Percentiles rank a stretch among this genome's conserved stretches.
Conservation (phyloP, 805 yeast genomes). For the Wickerhamomyces xylosicus region DNA sequence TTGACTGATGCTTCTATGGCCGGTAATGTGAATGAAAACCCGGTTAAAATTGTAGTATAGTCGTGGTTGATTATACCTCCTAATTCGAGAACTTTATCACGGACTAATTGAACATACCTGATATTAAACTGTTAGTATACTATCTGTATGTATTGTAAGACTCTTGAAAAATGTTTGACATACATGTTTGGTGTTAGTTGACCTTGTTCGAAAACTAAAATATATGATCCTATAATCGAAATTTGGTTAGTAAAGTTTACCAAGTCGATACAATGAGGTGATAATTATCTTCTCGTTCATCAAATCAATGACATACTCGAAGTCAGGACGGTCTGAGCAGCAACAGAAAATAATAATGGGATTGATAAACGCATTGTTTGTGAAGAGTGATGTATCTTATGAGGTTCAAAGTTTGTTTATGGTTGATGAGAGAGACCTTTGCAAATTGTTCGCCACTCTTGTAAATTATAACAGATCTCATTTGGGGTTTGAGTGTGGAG, state of each 20-base stretch:
- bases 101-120: constrained; percentile 22
- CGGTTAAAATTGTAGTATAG: constrained; percentile 34
- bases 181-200: constrained; percentile 17
- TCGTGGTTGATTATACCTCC: constrained; percentile 40
- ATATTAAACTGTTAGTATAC: not conserved
- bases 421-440: no score
- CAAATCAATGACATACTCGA: not conserved
- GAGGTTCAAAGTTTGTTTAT: no score
- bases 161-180: constrained; percentile 1
- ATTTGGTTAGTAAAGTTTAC: not conserved
- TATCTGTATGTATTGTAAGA: not conserved
- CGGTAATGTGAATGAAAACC: constrained; percentile 34
- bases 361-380: not conserved
- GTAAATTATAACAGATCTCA: no score
- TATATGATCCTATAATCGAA: constrained; percentile 12
- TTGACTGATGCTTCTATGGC: constrained; percentile 17
- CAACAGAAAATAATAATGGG: not conserved
- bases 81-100: constrained; percentile 22
- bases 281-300: no score
- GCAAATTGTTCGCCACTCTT: no score
- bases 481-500: no score
- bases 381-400: not conserved
- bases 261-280: not conserved
- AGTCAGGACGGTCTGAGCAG: not conserved
- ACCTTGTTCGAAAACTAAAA: constrained; percentile 19